phyloP scores from a whole-genome alignment of 192 early-diverging fungal species.

The Coemansia sp. region DNA sequence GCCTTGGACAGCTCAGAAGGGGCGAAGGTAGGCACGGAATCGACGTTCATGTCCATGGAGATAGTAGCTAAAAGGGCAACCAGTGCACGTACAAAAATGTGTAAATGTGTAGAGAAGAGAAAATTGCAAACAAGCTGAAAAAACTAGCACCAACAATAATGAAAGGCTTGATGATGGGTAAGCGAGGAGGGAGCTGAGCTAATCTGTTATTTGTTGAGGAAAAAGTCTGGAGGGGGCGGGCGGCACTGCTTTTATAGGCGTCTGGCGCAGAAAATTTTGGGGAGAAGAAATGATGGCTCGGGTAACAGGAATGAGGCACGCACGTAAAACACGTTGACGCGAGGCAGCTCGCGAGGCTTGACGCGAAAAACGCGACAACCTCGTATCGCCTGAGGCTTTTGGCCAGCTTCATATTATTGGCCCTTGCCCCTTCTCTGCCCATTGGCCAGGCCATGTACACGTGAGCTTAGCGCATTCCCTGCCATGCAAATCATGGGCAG shows the following conservation, averaged over 20 bases:
- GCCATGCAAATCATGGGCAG: neutral
- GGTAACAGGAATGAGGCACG: neutral
- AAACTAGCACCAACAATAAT: neutral
- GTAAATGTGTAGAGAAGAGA: neutral
- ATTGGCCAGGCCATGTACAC: neutral
- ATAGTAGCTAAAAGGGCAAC: neutral
- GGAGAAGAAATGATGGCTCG: neutral
- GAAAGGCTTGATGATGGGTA: conserved; percentile 1
- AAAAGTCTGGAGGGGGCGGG: neutral
- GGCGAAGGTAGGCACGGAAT: conserved; percentile 10
- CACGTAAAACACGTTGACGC: conserved; percentile 9
- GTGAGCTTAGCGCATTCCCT: neutral
- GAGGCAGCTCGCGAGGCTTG: neutral
- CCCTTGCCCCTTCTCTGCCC: neutral
- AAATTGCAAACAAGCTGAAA: neutral
- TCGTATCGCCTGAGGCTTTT: neutral
- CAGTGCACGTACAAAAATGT: neutral
- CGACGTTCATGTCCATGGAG: conserved; percentile 30
- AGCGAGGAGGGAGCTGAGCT: neutral
- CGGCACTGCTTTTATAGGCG: conserved; percentile 4
- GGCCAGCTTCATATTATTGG: neutral
- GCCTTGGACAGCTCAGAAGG: conserved; percentile 22
- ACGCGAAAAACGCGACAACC: neutral
- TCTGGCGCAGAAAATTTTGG: neutral
- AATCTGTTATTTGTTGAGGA: neutral